Evolutionary conservation across 2,329 filamentous ascomycete genomes (phyloP), one percentile per base, ranked within the genome.

Genomic region (Cladosporium oxysporum): DNA sequence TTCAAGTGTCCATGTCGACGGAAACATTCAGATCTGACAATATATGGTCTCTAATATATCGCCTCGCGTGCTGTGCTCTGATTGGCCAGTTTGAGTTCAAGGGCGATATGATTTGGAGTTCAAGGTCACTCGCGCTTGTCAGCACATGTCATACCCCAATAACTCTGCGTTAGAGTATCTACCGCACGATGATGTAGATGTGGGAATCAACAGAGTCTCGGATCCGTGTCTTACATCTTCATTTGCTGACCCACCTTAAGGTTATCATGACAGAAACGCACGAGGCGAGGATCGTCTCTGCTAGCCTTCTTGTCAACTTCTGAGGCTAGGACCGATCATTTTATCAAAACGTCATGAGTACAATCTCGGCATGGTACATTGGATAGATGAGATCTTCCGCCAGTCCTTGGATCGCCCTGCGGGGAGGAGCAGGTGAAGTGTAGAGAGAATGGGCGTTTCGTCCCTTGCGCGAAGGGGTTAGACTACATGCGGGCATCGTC

Each of bases 11-110:
- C 23, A 26, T 26, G 23, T 26, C 23, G 16, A 28, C 8, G 5
- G n/a, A 12, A 53, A 29, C 23, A 10, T 31, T 58, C 8, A 11
- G 8, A 1, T 14, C 2, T 37, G 8, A 5, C 31, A n/a, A 31
- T 14, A 7, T 1, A 16, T 23, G 11, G 55, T 37, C n/a, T 29
- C 7, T 21, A 14, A 35, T 29, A 57, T 57, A 35, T 31, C 7
- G 16, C 1, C 3, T 29, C 28, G 26, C 12, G 23, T 52, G 52
- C 26, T 29, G 29, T 37, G 57, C 37, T n/a, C 23, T 59, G 57
- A 59, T 59, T 59, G 57, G 57, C 11, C 57, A 59, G 23, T 59
- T 59, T 28, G 35, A 59, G 57, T 59, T 59, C 57, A 59, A 59
- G 57, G 47, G 5, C 29, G 21, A 47, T 21, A 10, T 21, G 41